Evolutionary conservation across 2,329 filamentous ascomycete genomes (phyloP).

Genomic region (Diaporthe australafricana): DNA sequence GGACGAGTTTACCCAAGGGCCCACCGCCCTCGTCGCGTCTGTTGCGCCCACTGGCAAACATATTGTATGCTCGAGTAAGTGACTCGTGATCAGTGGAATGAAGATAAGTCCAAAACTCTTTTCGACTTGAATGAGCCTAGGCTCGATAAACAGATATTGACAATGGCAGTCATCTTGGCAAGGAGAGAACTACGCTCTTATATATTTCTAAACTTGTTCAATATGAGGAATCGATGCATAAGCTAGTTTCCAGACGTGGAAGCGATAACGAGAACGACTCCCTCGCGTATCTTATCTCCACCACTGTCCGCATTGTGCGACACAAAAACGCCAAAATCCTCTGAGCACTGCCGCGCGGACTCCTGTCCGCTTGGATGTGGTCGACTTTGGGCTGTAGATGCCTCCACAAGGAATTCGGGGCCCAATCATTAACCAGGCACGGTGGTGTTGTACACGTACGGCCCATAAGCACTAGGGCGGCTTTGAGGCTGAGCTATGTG

Average conservation of each 20-base stretch:
- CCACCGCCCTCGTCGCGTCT: neutral
- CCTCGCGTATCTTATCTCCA: neutral
- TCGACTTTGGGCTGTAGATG: neutral
- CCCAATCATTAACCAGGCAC: neutral
- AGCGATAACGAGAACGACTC: neutral
- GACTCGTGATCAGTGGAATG: neutral
- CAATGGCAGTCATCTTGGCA: neutral
- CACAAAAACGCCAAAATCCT: neutral
- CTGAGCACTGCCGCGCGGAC: neutral
- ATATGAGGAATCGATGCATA: neutral
- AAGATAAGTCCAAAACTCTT: no score
- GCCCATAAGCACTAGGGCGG: neutral
- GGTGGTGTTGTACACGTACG: neutral
- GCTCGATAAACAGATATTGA: neutral
- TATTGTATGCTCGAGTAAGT: neutral
- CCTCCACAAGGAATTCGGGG: neutral
- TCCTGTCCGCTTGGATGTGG: neutral
- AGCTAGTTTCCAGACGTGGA: neutral
- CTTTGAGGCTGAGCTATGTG: neutral
- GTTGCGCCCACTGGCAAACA: neutral
- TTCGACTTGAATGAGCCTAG: neutral
- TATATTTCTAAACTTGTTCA: neutral
- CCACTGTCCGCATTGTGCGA: neutral
- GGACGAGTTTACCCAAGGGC: slow-evolving; percentile 34
- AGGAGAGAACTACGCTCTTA: neutral